Base-by-base conservation (phyloP, 2,329 filamentous ascomycete species). In the Ophiostoma sp. region DNA sequence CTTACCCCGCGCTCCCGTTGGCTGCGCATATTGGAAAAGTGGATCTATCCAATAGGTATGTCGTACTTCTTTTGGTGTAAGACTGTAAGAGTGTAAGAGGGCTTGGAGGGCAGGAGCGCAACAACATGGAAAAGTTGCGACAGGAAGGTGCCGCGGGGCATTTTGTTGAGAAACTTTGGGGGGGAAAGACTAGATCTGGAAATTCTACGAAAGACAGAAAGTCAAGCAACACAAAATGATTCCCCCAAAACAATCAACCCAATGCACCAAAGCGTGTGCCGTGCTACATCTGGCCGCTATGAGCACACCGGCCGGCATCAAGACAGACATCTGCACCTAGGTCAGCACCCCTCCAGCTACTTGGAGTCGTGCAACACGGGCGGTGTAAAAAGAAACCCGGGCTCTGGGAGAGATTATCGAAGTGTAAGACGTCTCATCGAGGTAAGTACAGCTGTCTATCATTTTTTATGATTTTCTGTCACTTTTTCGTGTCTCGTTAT, bases 1-100 rank as follows among this genome's bases (percentile, higher is more conserved):
- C 48, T 52, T 70, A 73, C 71, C 71, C 71, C 71, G 71, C 71
- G 66, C 71, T 73, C 71, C 33, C 25, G 72, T 73, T 73, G 72
- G 72, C 66, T 73, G 66, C 42, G 66, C 66, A 57, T 11, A 45
- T 12, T 33, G 31, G 22, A 57, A 55, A 70, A 70, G 66, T 66
- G 72, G 71, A 22, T 19, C 64, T 4, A 9, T 39, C 22, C 50
- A 4, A 61, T 31, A 25, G 61, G n/a, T 28, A 25, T 25, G n/a
- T 36, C 22, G n/a, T 28, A 25, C 42, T 33, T 36, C 22, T 28
- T 36, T 28, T 28, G 39, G 36, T 45, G 57, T 36, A 36, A 19
- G 3, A 9, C 15, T 66, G 28, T 69, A 52, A 52, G 66, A 69
- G 45, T n/a, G 64, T 17, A 69, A n/a, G 64, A 50, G 15, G 31